Evolutionary conservation across 768 basidiomycete species (phyloP).

Genomic region (Candolleomyces efflorescens): DNA sequence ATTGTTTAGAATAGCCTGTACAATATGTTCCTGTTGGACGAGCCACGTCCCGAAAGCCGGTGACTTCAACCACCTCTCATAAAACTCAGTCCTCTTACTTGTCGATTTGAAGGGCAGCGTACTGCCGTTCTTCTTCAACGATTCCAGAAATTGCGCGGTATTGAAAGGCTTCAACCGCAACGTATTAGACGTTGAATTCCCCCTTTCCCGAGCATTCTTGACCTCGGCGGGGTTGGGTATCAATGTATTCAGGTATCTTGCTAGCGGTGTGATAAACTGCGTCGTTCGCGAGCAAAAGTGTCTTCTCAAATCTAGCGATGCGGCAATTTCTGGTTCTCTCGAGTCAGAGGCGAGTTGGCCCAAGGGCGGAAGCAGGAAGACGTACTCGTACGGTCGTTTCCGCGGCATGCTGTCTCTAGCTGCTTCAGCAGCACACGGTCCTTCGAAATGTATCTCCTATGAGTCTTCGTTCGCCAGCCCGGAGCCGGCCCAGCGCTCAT

Average conservation of each 20-base stretch:
- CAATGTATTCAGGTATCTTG: constrained; percentile 86
- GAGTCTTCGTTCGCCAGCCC: constrained; percentile 75
- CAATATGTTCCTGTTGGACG: constrained; percentile 68
- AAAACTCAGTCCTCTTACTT: constrained; percentile 66
- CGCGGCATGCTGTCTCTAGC: constrained; percentile 57
- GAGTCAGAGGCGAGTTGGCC: neutral
- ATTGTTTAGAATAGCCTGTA: constrained; percentile 46
- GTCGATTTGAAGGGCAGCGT: constrained; percentile 72
- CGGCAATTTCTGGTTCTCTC: constrained; percentile 45
- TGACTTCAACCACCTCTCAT: constrained; percentile 71
- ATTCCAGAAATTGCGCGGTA: constrained; percentile 62
- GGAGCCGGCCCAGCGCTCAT: constrained; percentile 51
- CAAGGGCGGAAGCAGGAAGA: constrained; percentile 6
- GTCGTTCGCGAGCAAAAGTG: constrained; percentile 87
- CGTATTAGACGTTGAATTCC: constrained; percentile 13
- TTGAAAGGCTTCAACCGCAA: constrained; percentile 69
- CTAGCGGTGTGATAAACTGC: constrained; percentile 81
- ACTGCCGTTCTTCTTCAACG: constrained; percentile 65
- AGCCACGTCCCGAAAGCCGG: constrained; percentile 81
- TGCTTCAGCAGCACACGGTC: constrained; percentile 70
- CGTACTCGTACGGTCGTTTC: constrained; percentile 50
- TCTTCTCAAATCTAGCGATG: constrained; percentile 62
- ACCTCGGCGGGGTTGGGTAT: constrained; percentile 69
- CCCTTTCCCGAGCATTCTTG: constrained; percentile 23
- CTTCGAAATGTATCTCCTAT: constrained; percentile 83